Evolutionary conservation across 2,329 filamentous ascomycete genomes (phyloP), one percentile per base, ranked within the genome.

Genomic region (Aspergillus candidus): DNA sequence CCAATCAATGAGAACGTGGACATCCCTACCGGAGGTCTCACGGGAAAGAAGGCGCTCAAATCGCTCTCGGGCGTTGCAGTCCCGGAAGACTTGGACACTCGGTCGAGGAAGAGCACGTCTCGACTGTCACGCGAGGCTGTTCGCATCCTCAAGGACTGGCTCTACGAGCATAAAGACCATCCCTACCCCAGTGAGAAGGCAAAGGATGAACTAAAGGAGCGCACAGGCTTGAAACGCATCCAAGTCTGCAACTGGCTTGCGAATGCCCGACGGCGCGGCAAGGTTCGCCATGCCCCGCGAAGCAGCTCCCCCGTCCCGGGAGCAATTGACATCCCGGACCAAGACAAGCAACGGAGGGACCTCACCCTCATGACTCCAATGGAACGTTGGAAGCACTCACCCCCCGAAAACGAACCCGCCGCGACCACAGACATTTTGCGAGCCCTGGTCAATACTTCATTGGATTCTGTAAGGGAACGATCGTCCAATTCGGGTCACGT

Each of bases 211-310:
- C 73, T 96, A 18, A 84, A 88, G 65, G 76, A 78, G 37, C 78
- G 85, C 55, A 95, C 89, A 1, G 88, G 88, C 6, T 74, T 96
- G 33, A 89, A 81, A 62, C 81, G 87, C 57, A 84, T 77, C 11
- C 90, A 96, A 60, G 91, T 95, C 55, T 84, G 83, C 10, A 94
- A 94, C 62, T 95, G 89, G 89, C 79, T 95, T 37, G 89, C 89
- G 47, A 95, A 95, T 65, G 88, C 88, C 45, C 82, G 89, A 35
- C 80, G 89, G 44, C 78, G 89, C 50, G 83, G 86, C 56, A 95
- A 94, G 70, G 81, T 85, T 43, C 79, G 82, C 38, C 73, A 79
- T 46, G 48, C 57, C 2, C 80, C 80, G 37, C 76, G 83, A 51
- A 81, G 79, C 27, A 80, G 77, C 13, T 90, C 87, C 4, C 86